Base-by-base conservation (phyloP, 2,329 filamentous ascomycete species). In the Tricladium varicosporioides region DNA sequence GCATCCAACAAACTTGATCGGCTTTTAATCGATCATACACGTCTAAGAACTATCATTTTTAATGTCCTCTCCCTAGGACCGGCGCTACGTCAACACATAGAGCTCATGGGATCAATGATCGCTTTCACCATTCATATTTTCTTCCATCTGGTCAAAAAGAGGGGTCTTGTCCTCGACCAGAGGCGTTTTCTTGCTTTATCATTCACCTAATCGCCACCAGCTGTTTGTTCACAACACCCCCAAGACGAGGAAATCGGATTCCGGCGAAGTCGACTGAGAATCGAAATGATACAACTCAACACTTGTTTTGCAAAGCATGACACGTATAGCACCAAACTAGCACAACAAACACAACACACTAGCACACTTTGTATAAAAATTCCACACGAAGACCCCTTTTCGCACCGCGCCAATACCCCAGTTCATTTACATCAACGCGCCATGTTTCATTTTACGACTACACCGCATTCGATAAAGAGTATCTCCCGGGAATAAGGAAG, bases 141-240 rank as follows among this genome's bases (percentile, higher is more conserved):
- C 36, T 64, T 55, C 59, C 57, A 58, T 27, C 59, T 60, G 63
- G 67, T 62, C 64, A 65, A 59, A 61, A 59, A 59, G 66, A 69
- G 68, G 69, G 67, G 68, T 69, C 63, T 69, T 70, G 68, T 71
- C 69, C 69, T 70, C 68, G 66, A 63, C 62, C 63, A 40, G n/a
- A 63, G 63, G 63, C 59, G 57, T 54, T 51, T 64, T 63, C 65
- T 67, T 68, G 54, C 59, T 61, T 61, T 61, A 53, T 62, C 45
- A 36, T 13, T 51, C 22, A 56, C 56, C 58, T 63, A 60, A 62
- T 66, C 61, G 59, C 46, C 54, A 57, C 46, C 16, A 42, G 16
- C 32, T 46, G 22, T 46, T 22, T 51, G 46, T 56, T 22, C 42
- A 31, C 27, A 22, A 56, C 56, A 56, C 51, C 53, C 51, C 22